Conservation (phyloP, 2,329 filamentous ascomycete genomes). For the Xylariaceae sp. region DNA sequence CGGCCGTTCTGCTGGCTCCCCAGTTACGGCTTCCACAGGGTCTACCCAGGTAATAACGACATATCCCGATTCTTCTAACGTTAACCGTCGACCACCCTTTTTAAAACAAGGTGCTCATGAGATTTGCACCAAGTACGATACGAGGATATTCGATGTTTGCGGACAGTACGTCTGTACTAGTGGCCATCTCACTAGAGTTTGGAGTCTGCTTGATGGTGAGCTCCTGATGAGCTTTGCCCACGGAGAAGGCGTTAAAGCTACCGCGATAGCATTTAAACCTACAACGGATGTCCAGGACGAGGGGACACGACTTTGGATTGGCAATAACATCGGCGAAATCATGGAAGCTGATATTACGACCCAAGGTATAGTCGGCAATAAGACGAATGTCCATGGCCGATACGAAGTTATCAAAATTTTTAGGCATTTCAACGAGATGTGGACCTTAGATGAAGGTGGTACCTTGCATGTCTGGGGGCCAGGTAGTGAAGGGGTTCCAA, state of each 20-base stretch:
- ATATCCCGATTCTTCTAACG: conserved; percentile 82
- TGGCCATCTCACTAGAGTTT: conserved; percentile 83
- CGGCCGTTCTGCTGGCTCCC: conserved; percentile 19
- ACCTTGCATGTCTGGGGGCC: conserved; percentile 86
- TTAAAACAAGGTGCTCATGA: conserved; percentile 73
- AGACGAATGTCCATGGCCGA: conserved; percentile 73
- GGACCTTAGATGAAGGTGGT: conserved; percentile 90
- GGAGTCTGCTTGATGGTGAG: conserved; percentile 83
- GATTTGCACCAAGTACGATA: conserved; percentile 84
- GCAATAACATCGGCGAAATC: conserved; percentile 84
- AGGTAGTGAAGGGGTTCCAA: conserved; percentile 71
- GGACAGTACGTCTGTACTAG: conserved; percentile 86
- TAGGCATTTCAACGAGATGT: conserved; percentile 85
- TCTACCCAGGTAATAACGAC: conserved; percentile 59
- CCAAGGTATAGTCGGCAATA: conserved; percentile 70
- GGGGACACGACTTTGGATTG: conserved; percentile 83
- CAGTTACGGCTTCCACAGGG: conserved; percentile 30
- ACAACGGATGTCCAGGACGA: conserved; percentile 77
- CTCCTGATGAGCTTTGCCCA: conserved; percentile 79
- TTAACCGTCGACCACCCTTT: conserved; percentile 81
- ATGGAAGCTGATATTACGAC: conserved; percentile 83
- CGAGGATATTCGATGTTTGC: conserved; percentile 82
- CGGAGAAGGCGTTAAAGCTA: conserved; percentile 81
- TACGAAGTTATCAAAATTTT: conserved; percentile 83
- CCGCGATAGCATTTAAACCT: conserved; percentile 84